Percentiles rank a stretch among this genome's conserved stretches.
Conservation (phyloP, 331 rosid species). For the Acacia concinna region DNA sequence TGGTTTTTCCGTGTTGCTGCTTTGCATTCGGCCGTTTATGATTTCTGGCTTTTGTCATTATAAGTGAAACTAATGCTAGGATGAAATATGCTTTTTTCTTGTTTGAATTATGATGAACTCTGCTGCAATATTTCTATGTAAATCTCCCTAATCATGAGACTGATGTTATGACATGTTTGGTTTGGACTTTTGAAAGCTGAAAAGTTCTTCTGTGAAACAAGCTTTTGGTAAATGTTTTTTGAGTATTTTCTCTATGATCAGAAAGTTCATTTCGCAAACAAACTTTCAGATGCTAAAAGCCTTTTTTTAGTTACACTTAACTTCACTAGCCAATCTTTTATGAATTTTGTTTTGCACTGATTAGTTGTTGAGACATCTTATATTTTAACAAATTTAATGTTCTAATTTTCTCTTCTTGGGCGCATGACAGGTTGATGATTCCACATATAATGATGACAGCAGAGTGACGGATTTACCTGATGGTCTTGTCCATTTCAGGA, state of each 20-base stretch:
- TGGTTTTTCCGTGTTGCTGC: conserved; percentile 17
- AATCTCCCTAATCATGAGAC: background rate
- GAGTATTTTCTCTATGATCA: background rate
- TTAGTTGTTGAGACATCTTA: conserved; percentile 8
- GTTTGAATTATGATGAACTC: background rate
- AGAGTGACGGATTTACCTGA: conserved; percentile 85
- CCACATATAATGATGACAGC: conserved; percentile 62
- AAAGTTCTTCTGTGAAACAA: background rate
- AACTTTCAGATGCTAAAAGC: background rate
- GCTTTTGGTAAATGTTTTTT: background rate
- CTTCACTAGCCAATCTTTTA: background rate
- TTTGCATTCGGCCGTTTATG: conserved; percentile 8
- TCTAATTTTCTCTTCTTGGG: conserved; percentile 22
- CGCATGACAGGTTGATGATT: conserved; percentile 74
- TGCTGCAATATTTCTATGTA: background rate
- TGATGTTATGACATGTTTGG: background rate
- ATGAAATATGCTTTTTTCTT: background rate
- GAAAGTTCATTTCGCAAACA: background rate
- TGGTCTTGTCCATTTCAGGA: conserved; percentile 83
- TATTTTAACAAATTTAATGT: conserved; percentile 2
- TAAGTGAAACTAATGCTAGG: background rate
- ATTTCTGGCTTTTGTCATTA: conserved; percentile 14
- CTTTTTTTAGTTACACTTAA: background rate
- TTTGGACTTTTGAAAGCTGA: background rate
- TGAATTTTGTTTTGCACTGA: conserved; percentile 14